Evolutionary conservation across 75 land plant species (phyloP), one percentile per base, ranked within the genome.

Genomic region (Pinus tabuliformis): DNA sequence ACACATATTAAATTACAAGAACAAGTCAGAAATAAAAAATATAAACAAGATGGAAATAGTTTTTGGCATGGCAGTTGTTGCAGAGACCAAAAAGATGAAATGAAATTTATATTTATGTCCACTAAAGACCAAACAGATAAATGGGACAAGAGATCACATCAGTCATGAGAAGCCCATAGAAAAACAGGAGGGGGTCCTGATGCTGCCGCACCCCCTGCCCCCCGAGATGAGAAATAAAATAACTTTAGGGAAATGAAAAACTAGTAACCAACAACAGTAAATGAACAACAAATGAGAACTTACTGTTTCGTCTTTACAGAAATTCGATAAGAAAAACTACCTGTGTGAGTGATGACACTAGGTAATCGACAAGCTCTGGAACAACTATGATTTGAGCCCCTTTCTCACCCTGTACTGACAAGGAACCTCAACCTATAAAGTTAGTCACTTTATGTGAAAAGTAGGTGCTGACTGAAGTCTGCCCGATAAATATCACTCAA

Each of bases 371-470:
- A 70, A 97, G 92, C 74, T 97, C 99, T 45, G 99, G 93, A 81
- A 89, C 89, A 80, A 92, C 83, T 61, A 97, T 60, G 4, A 92
- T 71, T 72, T 97, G 98, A 13, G 99, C 99, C 18, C 99, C 99
- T 56, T 82, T 86, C 71, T 89, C 93, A 30, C 88, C 95, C 99
- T 96, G 83, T 52, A 61, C 8, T 42, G 13, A 13, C 6, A 36
- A 68, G 20, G 22, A 68, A 68, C 37, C 9, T 18, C 9, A 73
- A n/a, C 26, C 42, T 17, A 73, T 73, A 56, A 68, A 21, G 52
- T 42, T 20, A 36, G 22, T 42, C 3, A 20, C 11, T 68, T 37
- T 18, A 68, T 68, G 45, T 8, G 18, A 39, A 68, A 68, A 12
- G 42, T 20, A 3, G 4, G 42, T 30, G 20, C 49, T 3, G 6